Conservation (phyloP, 2,329 filamentous ascomycete species). For the Phialophora verrucosa region DNA sequence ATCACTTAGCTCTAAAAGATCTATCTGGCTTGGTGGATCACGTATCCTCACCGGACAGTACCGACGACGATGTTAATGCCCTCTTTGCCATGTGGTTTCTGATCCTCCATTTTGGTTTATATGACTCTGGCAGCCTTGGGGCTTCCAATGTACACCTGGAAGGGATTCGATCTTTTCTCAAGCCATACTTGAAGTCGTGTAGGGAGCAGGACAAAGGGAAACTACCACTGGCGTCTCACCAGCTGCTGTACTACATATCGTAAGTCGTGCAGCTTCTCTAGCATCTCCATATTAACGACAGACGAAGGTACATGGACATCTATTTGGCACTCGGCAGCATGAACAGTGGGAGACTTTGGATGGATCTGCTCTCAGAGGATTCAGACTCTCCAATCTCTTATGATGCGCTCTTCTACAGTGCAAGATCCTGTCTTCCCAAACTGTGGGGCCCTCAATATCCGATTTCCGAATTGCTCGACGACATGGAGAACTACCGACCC, state of each 20-base stretch:
- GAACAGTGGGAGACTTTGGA: constrained; percentile 42
- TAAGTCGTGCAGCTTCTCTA: constrained; percentile 34
- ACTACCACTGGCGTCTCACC: constrained; percentile 46
- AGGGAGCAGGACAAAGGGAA: constrained; percentile 30
- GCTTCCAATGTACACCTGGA: constrained; percentile 46
- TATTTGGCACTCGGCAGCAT: constrained; percentile 32
- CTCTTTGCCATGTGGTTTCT: constrained; percentile 48
- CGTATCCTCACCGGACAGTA: constrained; percentile 42
- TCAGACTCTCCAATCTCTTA: constrained; percentile 29
- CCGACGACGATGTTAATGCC: constrained; percentile 43
- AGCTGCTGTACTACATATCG: constrained; percentile 47
- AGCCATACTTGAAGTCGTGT: constrained; percentile 42
- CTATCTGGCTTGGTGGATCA: constrained; percentile 42
- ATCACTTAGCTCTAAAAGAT: constrained; percentile 47
- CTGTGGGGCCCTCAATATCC: constrained; percentile 48
- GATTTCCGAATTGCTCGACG: constrained; percentile 47
- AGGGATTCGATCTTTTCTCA: constrained; percentile 46
- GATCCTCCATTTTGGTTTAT: constrained; percentile 48
- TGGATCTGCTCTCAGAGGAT: constrained; percentile 43
- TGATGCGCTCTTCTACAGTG: constrained; percentile 43
- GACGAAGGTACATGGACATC: constrained; percentile 37
- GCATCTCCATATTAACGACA: background rate
- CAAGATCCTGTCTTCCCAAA: constrained; percentile 46
- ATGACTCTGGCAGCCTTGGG: constrained; percentile 35
- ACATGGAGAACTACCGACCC: constrained; percentile 48